Evolutionary conservation across 176 grass and related monocot genomes (phyloP).

Genomic region (Tillandsia fasciculata): DNA sequence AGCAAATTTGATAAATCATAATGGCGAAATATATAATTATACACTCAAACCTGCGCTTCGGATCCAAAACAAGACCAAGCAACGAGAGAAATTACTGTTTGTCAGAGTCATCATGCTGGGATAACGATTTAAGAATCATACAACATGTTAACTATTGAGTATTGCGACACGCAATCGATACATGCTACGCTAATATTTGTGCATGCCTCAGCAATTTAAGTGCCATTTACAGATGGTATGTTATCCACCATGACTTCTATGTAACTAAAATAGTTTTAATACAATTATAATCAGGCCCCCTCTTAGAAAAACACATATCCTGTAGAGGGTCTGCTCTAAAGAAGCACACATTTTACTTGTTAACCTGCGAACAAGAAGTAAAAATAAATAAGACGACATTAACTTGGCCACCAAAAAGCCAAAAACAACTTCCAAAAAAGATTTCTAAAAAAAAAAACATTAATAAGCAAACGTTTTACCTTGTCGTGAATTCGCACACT

Average conservation of each 20-base stretch:
- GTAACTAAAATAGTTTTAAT: slow-evolving; percentile 8
- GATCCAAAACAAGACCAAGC: too few species aligned
- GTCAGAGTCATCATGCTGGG: too few species aligned
- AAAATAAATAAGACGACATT: slow-evolving; percentile 2
- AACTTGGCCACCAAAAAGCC: not conserved
- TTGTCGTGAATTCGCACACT: slow-evolving; percentile 55
- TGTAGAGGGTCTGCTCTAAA: slow-evolving; percentile 4
- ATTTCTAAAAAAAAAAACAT: slow-evolving; percentile 2
- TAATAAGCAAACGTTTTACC: slow-evolving; percentile 16
- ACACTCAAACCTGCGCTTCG: too few species aligned
- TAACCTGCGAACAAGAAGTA: slow-evolving; percentile 37
- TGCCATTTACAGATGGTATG: slow-evolving; percentile 15
- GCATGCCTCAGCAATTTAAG: slow-evolving; percentile 34
- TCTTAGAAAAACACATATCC: slow-evolving; percentile 7
- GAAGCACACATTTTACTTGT: slow-evolving; percentile 16
- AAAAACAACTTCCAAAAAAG: not conserved
- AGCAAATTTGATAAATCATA: too few species aligned
- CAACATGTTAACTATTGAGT: not conserved
- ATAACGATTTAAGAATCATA: not conserved
- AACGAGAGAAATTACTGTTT: too few species aligned
- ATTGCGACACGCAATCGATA: not conserved
- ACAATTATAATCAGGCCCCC: slow-evolving; percentile 9
- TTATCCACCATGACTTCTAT: not conserved
- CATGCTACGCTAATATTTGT: slow-evolving; percentile 66
- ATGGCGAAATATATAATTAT: too few species aligned